Evolutionary conservation across 768 basidiomycete genomes (phyloP).

Genomic region (Leucosporidium yakuticum): DNA sequence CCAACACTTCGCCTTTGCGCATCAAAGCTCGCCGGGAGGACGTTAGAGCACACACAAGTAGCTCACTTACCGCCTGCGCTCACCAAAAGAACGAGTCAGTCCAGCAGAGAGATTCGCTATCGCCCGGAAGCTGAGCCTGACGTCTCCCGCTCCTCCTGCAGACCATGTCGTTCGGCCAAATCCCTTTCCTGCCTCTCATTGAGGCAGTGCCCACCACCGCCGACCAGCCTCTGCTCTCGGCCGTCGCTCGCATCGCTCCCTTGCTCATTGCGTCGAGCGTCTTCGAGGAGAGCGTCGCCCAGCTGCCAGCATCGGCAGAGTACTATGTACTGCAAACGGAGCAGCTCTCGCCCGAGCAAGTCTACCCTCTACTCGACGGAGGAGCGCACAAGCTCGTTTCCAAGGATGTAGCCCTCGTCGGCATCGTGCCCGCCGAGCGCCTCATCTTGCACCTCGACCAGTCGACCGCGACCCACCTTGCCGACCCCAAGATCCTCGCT

Average conservation of each 20-base stretch:
- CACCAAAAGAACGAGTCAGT: no score
- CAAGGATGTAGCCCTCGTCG: slow-evolving; percentile 50
- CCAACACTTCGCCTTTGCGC: no score
- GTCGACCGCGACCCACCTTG: slow-evolving; percentile 65
- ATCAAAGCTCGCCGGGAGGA: no score
- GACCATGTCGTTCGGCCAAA: slow-evolving; percentile 36
- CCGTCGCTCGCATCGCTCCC: slow-evolving; percentile 70
- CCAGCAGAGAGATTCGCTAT: no score
- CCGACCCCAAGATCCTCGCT: slow-evolving; percentile 49
- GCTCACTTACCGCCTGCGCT: no score
- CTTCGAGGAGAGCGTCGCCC: slow-evolving; percentile 13
- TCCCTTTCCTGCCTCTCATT: slow-evolving; percentile 45
- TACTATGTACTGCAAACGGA: slow-evolving; percentile 50
- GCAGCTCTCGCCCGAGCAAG: slow-evolving; percentile 52
- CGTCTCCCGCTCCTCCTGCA: background rate
- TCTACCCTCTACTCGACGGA: slow-evolving; percentile 63
- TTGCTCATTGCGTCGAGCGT: slow-evolving; percentile 50
- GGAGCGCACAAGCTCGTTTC: slow-evolving; percentile 78
- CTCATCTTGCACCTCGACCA: slow-evolving; percentile 71
- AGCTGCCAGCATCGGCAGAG: slow-evolving; percentile 44
- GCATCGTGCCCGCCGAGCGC: slow-evolving; percentile 66
- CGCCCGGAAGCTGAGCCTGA: no score
- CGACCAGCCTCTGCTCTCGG: slow-evolving; percentile 52
- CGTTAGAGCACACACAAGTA: no score
- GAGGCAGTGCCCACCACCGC: slow-evolving; percentile 46